A percentile compares a stretch with the other conserved stretches of the same genome.
These are phyloP conservation scores for Albifimbria verrucaria DNA, from an alignment of 2,329 filamentous ascomycete genomes.

Conservation along the genomic window DNA sequence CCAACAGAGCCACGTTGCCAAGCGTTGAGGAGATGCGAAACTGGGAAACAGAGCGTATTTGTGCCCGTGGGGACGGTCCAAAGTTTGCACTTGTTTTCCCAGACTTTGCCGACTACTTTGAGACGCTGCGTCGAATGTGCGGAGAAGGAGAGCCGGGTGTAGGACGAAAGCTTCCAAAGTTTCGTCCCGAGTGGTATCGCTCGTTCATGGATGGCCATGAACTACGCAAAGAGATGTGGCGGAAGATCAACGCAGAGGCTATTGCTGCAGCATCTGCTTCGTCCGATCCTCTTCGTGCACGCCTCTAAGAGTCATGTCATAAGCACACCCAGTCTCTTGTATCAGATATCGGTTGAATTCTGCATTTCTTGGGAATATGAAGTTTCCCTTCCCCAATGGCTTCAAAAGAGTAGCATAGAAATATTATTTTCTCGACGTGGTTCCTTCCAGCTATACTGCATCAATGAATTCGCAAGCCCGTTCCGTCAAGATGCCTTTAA, in stretches of 20 bases:
- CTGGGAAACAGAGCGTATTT: slow-evolving; percentile 58
- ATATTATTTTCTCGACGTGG: no score
- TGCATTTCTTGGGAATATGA: no score
- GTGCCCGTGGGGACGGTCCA: slow-evolving; percentile 50
- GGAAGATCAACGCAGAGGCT: slow-evolving; percentile 38
- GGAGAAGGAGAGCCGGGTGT: slow-evolving; percentile 40
- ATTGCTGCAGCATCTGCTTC: no score
- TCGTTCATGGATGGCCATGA: slow-evolving; percentile 53
- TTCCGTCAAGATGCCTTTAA: no score
- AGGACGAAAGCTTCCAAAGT: slow-evolving; percentile 43
- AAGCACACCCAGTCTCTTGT: no score
- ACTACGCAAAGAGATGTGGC: slow-evolving; percentile 56
- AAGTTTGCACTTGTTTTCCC: slow-evolving; percentile 57
- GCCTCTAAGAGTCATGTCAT: no score
- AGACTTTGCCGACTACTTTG: slow-evolving; percentile 64
- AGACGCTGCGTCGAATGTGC: slow-evolving; percentile 47
- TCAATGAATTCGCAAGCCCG: no score
- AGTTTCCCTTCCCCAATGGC: no score
- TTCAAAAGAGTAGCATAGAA: no score
- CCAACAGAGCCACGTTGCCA: slow-evolving; percentile 53
- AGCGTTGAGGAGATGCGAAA: slow-evolving; percentile 40
- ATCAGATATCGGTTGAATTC: no score
- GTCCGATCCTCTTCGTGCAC: no score
- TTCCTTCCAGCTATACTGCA: no score
- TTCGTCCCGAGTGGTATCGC: slow-evolving; percentile 42